Conservation (phyloP, 2,329 filamentous ascomycete species). For the Hortaea werneckii region DNA sequence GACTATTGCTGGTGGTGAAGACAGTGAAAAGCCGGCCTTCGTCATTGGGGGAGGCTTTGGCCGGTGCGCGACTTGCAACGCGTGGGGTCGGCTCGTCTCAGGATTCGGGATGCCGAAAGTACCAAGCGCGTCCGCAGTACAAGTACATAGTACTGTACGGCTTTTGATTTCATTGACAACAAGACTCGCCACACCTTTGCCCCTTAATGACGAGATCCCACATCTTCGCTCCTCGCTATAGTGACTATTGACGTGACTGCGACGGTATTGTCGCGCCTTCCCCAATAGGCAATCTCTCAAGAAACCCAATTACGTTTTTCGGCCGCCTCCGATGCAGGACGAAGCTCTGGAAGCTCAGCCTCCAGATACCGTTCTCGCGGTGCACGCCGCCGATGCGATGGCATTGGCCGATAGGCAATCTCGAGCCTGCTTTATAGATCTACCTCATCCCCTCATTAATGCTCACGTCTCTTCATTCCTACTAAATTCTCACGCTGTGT, state of each 20-base stretch:
- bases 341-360: background rate
- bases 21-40: background rate
- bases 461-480: too few relatives aligned
- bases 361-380: background rate
- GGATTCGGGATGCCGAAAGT: background rate
- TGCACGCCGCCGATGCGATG: background rate
- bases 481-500: too few relatives aligned
- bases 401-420: background rate
- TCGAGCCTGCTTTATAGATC: too few relatives aligned
- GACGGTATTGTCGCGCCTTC: background rate
- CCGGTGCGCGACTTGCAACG: background rate
- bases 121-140: background rate
- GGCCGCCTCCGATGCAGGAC: background rate
- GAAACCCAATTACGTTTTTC: background rate
- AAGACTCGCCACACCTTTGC: too few relatives aligned
- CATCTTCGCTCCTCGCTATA: too few relatives aligned
- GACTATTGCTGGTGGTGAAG: background rate
- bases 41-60: background rate
- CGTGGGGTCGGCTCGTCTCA: background rate
- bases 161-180: too few relatives aligned
- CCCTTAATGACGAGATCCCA: too few relatives aligned
- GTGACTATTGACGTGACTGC: background rate
- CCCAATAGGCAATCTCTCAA: background rate
- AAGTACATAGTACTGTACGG: too few relatives aligned
- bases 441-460: too few relatives aligned